A percentile compares a stretch with the other conserved stretches of the same genome.
These are phyloP conservation scores for Rutstroemia sp. DNA, from an alignment of 2,329 filamentous ascomycete species.

Conservation along the genomic window DNA sequence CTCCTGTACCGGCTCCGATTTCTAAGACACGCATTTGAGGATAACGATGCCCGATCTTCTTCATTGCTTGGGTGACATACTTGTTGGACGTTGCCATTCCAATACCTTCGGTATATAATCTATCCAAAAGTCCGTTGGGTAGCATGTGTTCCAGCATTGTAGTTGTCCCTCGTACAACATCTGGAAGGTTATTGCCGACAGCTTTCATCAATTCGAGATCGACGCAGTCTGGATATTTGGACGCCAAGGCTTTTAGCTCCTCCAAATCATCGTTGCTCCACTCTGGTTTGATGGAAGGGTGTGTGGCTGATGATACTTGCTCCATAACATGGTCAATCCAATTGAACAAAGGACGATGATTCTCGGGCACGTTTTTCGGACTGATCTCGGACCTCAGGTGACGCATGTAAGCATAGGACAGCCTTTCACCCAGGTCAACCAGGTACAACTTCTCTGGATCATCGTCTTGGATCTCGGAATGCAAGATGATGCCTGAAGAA, in stretches of 20 bases:
- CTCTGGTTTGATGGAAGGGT: constrained; percentile 12
- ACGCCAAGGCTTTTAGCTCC: constrained; percentile 1
- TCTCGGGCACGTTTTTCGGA: not conserved
- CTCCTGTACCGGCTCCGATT: constrained; percentile 6
- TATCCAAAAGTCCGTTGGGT: constrained; percentile 15
- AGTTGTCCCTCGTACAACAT: constrained; percentile 14
- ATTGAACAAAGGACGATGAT: constrained; percentile 7
- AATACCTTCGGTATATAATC: constrained; percentile 17
- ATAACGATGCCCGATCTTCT: constrained; percentile 27
- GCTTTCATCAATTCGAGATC: constrained; percentile 15
- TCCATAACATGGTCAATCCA: constrained; percentile 11
- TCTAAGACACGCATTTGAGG: constrained; percentile 13
- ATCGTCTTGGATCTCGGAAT: constrained; percentile 11
- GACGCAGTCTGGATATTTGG: constrained; percentile 7
- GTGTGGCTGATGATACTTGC: constrained; percentile 8
- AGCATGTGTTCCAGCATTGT: constrained; percentile 21
- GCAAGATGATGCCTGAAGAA: constrained; percentile 12
- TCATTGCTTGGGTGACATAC: not conserved
- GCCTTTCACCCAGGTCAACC: constrained; percentile 10
- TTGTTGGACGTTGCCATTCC: constrained; percentile 7
- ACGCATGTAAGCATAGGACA: constrained; percentile 6
- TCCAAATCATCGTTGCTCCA: constrained; percentile 12
- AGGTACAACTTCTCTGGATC: constrained; percentile 10
- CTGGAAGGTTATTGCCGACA: constrained; percentile 17
- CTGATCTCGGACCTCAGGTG: not conserved